Base-by-base conservation (phyloP, 73 alveolate genomes). In the Uronychia setigera region DNA sequence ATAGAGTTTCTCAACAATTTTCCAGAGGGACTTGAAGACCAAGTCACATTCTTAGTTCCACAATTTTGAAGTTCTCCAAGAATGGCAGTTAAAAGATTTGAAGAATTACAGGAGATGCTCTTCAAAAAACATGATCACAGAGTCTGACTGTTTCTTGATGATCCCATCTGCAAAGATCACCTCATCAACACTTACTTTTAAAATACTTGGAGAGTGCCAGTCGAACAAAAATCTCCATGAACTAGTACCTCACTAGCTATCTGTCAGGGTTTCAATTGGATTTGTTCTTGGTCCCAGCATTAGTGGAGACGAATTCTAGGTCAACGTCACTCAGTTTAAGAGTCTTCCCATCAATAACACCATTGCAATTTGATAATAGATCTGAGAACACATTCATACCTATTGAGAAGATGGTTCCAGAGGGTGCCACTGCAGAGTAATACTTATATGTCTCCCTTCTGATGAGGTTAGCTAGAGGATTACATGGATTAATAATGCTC, bases 191-290 rank as follows among this genome's bases (percentile, higher is more conserved):
- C 81, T 81, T 82, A 74, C 81, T 76, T 75, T 92, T 92, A 1
- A 89, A 32, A 79, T 76, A 94, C 60, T 93, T 88, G 82, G 91
- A 92, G 28, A 76, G 81, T 0, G 97, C 96, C 1, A 94, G 74
- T 77, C 98, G 84, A 19, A 94, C 98, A 28, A 94, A 84, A 29
- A 88, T 81, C 85, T 94, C 98, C 95, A 94, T 85, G 33, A 92
- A 93, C 82, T 94, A 77, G 81, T 92, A 92, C 58, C 98, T 74
- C 26, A 94, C 92, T 26, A 94, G 92, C 35, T 89, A 79, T 19
- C 93, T 81, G 0, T 93, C 97, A 26, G 98, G 96, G 75, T 92
- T 94, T 32, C 93, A 60, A 11, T 92, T 88, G 74, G 13, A 80
- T 80, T 89, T 82, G 26, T 85, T 88, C 1, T 60, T 79, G 27